Base-by-base conservation (phyloP, 192 early-diverging fungal species). In the Backusella tuberculispora region DNA sequence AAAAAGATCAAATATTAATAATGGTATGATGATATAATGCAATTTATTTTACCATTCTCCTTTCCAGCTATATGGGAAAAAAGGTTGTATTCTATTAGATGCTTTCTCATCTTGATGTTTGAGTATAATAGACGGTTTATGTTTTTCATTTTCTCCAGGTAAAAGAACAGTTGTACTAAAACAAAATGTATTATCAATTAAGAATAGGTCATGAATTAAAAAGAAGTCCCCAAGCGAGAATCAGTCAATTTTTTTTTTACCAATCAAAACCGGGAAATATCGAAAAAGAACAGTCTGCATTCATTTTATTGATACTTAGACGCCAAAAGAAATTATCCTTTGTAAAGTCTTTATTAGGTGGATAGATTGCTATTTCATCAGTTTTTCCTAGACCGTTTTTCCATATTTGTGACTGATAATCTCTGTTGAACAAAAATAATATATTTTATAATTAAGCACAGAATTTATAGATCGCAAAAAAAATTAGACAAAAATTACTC, bases 381-480 rank as follows among this genome's bases (percentile, higher is more conserved):
- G 88, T 90, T 66, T 69, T 77, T 43, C 89, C 89, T 21, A 89
- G 74, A 0, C 89, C 89, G 74, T 90, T 90, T 74, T 89, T 89
- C 89, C 88, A 90, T 24, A 78, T 10, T 34, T 71, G 67, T 65
- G 68, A 29, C 1, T 12, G 17, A 66, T 78, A 78, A 53, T 78
- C 77, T 26, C 69, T 77, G 7, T 70, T 80, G 24, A 5, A 24
- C 19, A 8, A 46, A 66, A 48, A 68, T 19, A 50, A 65, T 34
- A 29, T 34, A 46, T 65, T 12, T 40, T 15, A 21, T 24, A 50
- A 19, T 47, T 24, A 21, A 5, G n/a, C 7, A 13, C 1, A 26
- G 24, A 1, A 65, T 10, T 42, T 13, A 13, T 1, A n/a, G n/a
- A 34, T 21, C 41, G 1, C 0, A 12, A 14, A 19, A 38, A 8